Evolutionary conservation across 1,139 yeast species (phyloP).

Genomic region (Kluyveromyces sp.): DNA sequence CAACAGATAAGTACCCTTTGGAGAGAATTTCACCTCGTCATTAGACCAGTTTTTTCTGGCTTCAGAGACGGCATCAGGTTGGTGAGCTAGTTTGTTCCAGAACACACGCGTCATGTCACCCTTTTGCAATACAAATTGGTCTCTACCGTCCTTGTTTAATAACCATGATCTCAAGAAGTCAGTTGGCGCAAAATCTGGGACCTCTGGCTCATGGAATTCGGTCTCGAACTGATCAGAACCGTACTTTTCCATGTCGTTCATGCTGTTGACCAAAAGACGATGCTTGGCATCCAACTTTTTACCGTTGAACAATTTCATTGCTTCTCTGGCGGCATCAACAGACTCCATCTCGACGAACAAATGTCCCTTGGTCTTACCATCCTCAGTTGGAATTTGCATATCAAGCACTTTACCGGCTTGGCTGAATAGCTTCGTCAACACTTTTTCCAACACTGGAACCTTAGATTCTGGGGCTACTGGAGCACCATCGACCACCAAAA

Average conservation of each 20-base stretch:
- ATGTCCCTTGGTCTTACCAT: conserved; percentile 74
- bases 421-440: conserved; percentile 70
- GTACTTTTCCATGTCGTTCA: conserved; percentile 78
- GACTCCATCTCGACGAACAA: conserved; percentile 77
- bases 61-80: conserved; percentile 72
- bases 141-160: conserved; percentile 83
- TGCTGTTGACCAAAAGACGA: conserved; percentile 74
- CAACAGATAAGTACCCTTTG: conserved; percentile 83
- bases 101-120: conserved; percentile 76
- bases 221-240: conserved; percentile 60
- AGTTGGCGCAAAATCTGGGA: conserved; percentile 63
- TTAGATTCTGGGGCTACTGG: conserved; percentile 92
- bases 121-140: conserved; percentile 76
- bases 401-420: conserved; percentile 48
- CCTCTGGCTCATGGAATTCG: conserved; percentile 62
- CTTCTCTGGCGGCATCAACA: conserved; percentile 63
- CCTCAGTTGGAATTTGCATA: conserved; percentile 68
- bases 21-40: conserved; percentile 77
- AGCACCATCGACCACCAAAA: conserved; percentile 88
- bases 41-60: conserved; percentile 83
- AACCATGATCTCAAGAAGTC: conserved; percentile 90
- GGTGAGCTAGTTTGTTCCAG: conserved; percentile 77
- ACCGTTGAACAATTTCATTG: conserved; percentile 74
- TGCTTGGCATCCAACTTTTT: conserved; percentile 93
- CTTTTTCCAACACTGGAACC: conserved; percentile 77